Percentiles rank a stretch among this genome's conserved stretches.
Evolutionary conservation across 352 stramenopile species (phyloP).

Genomic region (Globisporangium cederbergense): DNA sequence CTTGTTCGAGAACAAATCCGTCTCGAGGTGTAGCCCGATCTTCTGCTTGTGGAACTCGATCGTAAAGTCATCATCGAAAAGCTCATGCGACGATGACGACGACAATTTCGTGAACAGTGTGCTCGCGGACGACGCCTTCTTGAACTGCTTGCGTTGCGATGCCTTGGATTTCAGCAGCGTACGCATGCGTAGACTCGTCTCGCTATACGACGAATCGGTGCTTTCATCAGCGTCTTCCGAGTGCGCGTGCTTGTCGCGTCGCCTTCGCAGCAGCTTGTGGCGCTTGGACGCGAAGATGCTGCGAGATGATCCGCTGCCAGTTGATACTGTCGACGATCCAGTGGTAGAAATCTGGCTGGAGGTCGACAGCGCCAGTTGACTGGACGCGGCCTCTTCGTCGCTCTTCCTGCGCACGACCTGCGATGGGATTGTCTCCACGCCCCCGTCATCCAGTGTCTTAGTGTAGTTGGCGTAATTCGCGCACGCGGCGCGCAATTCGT

Average conservation of each 20-base stretch:
- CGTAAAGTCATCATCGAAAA: conserved; percentile 42
- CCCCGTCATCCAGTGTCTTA: conserved; percentile 41
- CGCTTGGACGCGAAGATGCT: neutral
- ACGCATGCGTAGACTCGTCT: conserved; percentile 10
- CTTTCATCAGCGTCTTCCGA: conserved; percentile 1
- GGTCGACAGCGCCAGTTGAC: neutral
- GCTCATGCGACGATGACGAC: neutral
- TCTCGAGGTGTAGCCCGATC: conserved; percentile 69
- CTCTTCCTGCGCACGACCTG: conserved; percentile 41
- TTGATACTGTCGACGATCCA: neutral
- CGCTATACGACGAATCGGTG: conserved; percentile 10
- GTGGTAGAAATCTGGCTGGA: neutral
- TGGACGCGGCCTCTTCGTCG: neutral
- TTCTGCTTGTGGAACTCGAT: conserved; percentile 59
- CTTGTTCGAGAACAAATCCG: conserved; percentile 52
- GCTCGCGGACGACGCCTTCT: conserved; percentile 26
- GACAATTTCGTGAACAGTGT: conserved; percentile 21
- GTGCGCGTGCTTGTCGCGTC: neutral
- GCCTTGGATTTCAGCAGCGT: conserved; percentile 8
- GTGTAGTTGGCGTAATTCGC: conserved; percentile 48
- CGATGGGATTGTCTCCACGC: conserved; percentile 38
- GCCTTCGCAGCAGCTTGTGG: conserved; percentile 8
- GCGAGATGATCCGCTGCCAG: neutral
- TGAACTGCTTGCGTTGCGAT: conserved; percentile 15
- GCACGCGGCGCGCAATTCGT: conserved; percentile 52